Evolutionary conservation across 176 grass and related monocot genomes (phyloP).

Genomic region (Phragmites australis): DNA sequence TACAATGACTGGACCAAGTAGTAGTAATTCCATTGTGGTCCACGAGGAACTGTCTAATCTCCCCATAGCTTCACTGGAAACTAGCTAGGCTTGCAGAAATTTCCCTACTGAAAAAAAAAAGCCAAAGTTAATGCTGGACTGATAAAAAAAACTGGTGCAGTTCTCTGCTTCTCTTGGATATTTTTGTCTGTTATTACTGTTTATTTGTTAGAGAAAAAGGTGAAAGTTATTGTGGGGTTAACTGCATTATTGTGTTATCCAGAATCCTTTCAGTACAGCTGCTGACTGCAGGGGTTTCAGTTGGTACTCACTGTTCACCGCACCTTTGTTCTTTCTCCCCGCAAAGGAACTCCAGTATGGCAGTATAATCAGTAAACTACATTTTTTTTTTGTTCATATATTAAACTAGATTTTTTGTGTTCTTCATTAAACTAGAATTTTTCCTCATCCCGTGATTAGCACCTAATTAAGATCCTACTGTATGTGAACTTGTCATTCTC

Average conservation of each 20-base stretch:
- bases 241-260: neutral
- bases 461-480: constrained; percentile 16
- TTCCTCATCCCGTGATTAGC: constrained; percentile 21
- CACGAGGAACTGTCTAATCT: constrained; percentile 18
- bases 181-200: constrained; percentile 10
- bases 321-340: neutral
- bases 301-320: neutral
- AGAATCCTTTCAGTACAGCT: neutral
- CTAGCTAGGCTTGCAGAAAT: neutral
- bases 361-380: neutral
- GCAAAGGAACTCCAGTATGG: neutral
- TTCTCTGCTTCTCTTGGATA: neutral
- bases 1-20: neutral
- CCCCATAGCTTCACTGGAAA: neutral
- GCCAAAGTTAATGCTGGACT: neutral
- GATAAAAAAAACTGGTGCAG: neutral
- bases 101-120: neutral
- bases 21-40: constrained; percentile 16
- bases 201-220: neutral
- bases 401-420: neutral
- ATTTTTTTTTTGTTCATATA: too few relatives aligned
- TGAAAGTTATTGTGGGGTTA: neutral
- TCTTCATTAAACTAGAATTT: constrained; percentile 25
- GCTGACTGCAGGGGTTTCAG: neutral
- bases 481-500: constrained; percentile 43